Evolutionary conservation across 805 yeast genomes (phyloP), one percentile per base, ranked within the genome.

Genomic region (Saccharomycopsis fodiens): DNA sequence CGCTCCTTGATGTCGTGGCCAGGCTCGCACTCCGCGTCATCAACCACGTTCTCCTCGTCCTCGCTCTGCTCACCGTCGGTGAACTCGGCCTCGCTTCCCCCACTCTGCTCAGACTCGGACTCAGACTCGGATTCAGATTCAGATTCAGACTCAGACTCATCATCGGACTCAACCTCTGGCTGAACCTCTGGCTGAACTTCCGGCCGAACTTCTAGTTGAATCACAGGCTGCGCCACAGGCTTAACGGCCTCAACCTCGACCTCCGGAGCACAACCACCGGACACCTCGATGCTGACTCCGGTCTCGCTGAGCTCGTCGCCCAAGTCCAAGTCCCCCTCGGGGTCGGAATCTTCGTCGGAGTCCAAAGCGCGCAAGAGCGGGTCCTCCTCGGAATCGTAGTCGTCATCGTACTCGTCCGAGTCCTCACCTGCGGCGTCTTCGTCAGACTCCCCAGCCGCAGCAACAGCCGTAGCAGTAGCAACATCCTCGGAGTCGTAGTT

Each of bases 11-110:
- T n/a, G n/a, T n/a, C n/a, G n/a, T n/a, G n/a, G n/a, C n/a, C n/a
- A n/a, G n/a, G n/a, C n/a, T n/a, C n/a, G n/a, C n/a, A n/a, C n/a
- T n/a, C n/a, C n/a, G 15, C 37, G 3, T 38, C 16, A 19, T 45
- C 47, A 15, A 36, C 43, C 6, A 22, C 36, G 6, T 48, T 50
- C n/a, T 54, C 60, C 0, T 32, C 46, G 51, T 12, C 61, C 55
- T 41, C 45, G 46, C 1, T 56, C 49, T 39, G 43, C 39, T 30
- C 48, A 54, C 17, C 54, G 12, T 41, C 39, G 4, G 8, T 5
- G 4, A 8, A 59, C 3, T 57, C 37, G 20, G 44, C 41, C 2
- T 29, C 50, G 19, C 17, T 60, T 3, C 56, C 37, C 19, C 45
- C 44, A 1, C 20, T 51, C 2, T 55, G 57, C 1, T 53, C 59